Base-by-base conservation (phyloP, 2,329 filamentous ascomycete genomes). In the Verruconis gallopava region DNA sequence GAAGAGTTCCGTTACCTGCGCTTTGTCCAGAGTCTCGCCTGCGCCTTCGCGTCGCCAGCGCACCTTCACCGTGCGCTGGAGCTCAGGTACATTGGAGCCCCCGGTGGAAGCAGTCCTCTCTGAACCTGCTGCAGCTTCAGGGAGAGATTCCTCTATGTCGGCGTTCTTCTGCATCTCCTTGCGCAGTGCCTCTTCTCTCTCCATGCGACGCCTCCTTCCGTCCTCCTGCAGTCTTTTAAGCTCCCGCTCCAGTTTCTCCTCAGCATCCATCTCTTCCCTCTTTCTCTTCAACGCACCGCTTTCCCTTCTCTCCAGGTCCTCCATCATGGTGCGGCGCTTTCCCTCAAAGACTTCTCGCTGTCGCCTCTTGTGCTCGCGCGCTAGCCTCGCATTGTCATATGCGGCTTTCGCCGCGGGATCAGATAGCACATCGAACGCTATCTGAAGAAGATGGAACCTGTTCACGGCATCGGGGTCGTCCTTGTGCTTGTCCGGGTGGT, bases 401-500 rank as follows among this genome's bases (percentile, higher is more conserved):
- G 79, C 75, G 38, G 75, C 72, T 45, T 85, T 82, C 28, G 85
- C 73, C 12, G 71, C 72, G 0, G 75, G 63, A 48, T 86, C 79
- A 20, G 76, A 73, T 2, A 96, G 74, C 2, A 95, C 75, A 61
- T 93, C 85, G 56, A 85, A 77, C n/a, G 85, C 88, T 47, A 82
- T 81, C 55, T 86, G 82, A 44, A 93, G 77, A 1, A 82, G 69
- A 60, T 94, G 83, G 67, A 93, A 96, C 54, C 82, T 83, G 43
- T 79, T 78, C 9, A 35, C 30, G 50, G 91, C 85, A 52, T 64
- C 64, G 4, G 64, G 61, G 45, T 66, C 57, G 50, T 59, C 57
- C 48, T 79, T 75, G 43, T 88, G 79, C 64, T 95, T 94, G 70
- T 96, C 89, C 1, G 89, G 89, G 60, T 96, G 89, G 66, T 88